A percentile compares a stretch with the other conserved stretches of the same genome.
phyloP scores from a whole-genome alignment of 345 rosid genomes.

The Salix exigua region DNA sequence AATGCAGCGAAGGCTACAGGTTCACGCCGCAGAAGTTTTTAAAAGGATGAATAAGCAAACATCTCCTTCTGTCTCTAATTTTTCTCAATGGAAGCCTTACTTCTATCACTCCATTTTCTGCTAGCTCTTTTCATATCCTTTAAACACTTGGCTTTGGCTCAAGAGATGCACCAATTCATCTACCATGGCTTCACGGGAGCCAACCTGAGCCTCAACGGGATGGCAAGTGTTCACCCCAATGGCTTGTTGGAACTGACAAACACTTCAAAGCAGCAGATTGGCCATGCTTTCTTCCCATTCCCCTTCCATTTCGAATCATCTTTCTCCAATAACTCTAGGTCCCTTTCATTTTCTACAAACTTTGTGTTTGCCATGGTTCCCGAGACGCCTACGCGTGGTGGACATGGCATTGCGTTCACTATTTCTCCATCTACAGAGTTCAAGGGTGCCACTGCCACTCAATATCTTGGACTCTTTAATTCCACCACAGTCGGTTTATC shows the following conservation, averaged over 20 bases:
- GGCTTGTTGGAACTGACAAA: constrained; percentile 62
- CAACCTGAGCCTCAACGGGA: constrained; percentile 35
- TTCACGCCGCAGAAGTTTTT: background rate
- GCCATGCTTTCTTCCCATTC: constrained; percentile 44
- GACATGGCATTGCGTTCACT: constrained; percentile 27
- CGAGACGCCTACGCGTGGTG: background rate
- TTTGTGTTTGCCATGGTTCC: constrained; percentile 25
- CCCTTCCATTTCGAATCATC: constrained; percentile 29
- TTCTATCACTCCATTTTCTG: background rate
- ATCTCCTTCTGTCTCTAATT: background rate
- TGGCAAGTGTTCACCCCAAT: constrained; percentile 32
- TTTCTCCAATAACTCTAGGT: constrained; percentile 7
- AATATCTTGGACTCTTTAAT: constrained; percentile 25
- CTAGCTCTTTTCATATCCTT: background rate
- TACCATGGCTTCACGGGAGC: constrained; percentile 41
- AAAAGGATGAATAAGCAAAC: background rate
- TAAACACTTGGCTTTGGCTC: constrained; percentile 9
- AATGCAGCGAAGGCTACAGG: background rate
- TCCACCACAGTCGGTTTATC: background rate
- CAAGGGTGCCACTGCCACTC: background rate
- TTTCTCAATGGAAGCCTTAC: constrained; percentile 11
- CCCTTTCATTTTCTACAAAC: constrained; percentile 25
- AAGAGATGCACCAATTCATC: constrained; percentile 27
- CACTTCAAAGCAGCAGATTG: constrained; percentile 28
- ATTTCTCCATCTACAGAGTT: constrained; percentile 21